These are phyloP conservation scores for Globisporangium apiculatum DNA, from an alignment of 352 stramenopile genomes.

Conservation along the genomic window DNA sequence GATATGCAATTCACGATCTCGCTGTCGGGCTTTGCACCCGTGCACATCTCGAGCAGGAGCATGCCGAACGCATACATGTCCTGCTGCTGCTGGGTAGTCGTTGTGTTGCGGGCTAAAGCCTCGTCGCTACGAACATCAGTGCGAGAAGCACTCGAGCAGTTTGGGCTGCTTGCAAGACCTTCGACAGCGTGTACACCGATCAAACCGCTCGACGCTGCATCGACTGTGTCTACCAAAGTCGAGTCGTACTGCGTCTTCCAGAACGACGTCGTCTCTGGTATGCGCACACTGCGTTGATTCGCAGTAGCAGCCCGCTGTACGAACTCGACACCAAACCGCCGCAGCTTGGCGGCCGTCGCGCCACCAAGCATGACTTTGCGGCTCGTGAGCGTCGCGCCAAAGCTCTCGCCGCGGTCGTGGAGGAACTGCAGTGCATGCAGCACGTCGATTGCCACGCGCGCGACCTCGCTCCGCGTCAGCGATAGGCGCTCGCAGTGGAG, in stretches of 20 bases:
- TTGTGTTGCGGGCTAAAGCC: neutral
- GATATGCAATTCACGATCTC: conserved; percentile 51
- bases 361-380: conserved; percentile 54
- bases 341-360: conserved; percentile 31
- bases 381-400: conserved; percentile 57
- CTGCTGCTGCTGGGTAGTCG: conserved; percentile 5
- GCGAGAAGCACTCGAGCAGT: too few species aligned
- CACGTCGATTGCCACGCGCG: conserved; percentile 36
- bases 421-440: conserved; percentile 36
- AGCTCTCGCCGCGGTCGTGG: conserved; percentile 22
- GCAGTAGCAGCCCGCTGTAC: conserved; percentile 2
- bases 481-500: conserved; percentile 37
- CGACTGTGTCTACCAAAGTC: neutral
- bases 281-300: neutral
- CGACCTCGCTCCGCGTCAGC: conserved; percentile 33
- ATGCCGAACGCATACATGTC: conserved; percentile 69
- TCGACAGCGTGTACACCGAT: too few species aligned
- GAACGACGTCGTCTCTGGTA: conserved; percentile 5
- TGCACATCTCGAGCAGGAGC: conserved; percentile 65
- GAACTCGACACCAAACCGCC: conserved; percentile 43
- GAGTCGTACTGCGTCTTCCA: conserved; percentile 11
- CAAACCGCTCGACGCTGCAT: too few species aligned
- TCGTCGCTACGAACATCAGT: neutral
- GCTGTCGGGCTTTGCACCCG: conserved; percentile 35
- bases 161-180: too few species aligned